Evolutionary conservation across 163 green algal species (phyloP).

Genomic region (Trebouxiophyceae sp.): DNA sequence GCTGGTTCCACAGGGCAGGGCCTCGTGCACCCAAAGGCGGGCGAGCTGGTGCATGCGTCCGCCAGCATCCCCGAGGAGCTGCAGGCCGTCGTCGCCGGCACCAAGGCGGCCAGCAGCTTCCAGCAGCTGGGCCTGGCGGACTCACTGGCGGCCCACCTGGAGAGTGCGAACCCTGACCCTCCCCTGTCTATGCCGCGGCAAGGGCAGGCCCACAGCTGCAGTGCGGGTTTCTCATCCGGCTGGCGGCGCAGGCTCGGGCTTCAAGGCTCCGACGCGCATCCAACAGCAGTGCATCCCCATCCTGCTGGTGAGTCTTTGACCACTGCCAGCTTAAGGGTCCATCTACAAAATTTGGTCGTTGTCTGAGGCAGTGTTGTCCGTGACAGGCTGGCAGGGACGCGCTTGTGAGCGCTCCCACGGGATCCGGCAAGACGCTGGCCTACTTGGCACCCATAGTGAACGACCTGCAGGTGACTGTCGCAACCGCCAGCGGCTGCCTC

Average conservation of each 20-base stretch:
- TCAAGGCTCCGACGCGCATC: conserved; percentile 33
- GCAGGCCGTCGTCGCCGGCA: conserved; percentile 11
- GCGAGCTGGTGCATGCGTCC: conserved; percentile 28
- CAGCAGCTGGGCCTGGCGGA: conserved; percentile 37
- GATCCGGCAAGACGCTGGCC: conserved; percentile 70
- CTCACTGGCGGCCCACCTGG: conserved; percentile 36
- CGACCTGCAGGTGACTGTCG: conserved; percentile 24
- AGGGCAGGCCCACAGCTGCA: too few species aligned
- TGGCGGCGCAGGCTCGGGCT: conserved; percentile 24
- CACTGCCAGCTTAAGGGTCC: background rate
- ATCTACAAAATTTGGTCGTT: background rate
- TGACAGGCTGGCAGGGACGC: conserved; percentile 35
- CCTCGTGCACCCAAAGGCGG: conserved; percentile 11
- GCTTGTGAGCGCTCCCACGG: conserved; percentile 60
- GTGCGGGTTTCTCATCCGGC: too few species aligned
- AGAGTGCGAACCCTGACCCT: too few species aligned
- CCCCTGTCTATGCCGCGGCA: too few species aligned
- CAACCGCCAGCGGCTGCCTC: background rate
- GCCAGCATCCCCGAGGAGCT: conserved; percentile 12
- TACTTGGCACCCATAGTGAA: conserved; percentile 67
- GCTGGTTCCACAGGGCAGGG: too few species aligned
- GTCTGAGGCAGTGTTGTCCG: too few species aligned
- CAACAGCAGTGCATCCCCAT: conserved; percentile 38
- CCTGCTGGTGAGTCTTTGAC: conserved; percentile 21
- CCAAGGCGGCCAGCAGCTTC: conserved; percentile 8